Conservation (phyloP, 192 early-diverging fungal species). For the Glomus cerebriforme region DNA sequence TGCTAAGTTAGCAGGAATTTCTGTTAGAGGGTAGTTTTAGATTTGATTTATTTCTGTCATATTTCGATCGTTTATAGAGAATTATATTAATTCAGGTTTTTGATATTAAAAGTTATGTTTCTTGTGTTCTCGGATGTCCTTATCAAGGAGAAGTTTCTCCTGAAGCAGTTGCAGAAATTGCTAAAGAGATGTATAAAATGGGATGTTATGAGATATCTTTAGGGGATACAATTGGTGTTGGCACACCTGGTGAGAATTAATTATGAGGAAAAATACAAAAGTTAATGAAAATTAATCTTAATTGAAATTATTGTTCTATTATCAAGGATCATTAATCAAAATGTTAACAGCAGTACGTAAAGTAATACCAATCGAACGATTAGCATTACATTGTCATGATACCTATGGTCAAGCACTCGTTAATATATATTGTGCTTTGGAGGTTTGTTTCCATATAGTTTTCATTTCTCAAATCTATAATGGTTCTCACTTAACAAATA, state of each 20-base stretch:
- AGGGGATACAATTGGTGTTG: constrained; percentile 96
- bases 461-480: not conserved
- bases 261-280: not conserved
- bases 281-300: not conserved
- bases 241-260: constrained; percentile 59
- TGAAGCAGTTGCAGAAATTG: constrained; percentile 66
- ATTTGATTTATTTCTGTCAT: constrained; percentile 13
- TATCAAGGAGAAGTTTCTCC: constrained; percentile 84
- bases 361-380: constrained; percentile 69
- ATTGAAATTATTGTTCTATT: not conserved
- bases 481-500: not conserved
- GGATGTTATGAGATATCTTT: constrained; percentile 98
- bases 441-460: constrained; percentile 39
- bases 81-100: not conserved
- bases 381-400: constrained; percentile 96
- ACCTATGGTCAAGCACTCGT: constrained; percentile 96
- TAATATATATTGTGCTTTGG: constrained; percentile 82
- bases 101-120: constrained; percentile 71
- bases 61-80: not conserved
- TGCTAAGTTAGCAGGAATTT: constrained; percentile 64
- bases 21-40: constrained; percentile 67
- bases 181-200: constrained; percentile 76
- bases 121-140: constrained; percentile 90
- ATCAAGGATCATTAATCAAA: constrained; percentile 53
- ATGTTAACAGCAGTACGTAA: constrained; percentile 73